Percentiles rank a stretch among this genome's conserved stretches.
phyloP scores from a whole-genome alignment of 495 filamentous ascomycete genomes.

The Lasiosphaeria hispida region DNA sequence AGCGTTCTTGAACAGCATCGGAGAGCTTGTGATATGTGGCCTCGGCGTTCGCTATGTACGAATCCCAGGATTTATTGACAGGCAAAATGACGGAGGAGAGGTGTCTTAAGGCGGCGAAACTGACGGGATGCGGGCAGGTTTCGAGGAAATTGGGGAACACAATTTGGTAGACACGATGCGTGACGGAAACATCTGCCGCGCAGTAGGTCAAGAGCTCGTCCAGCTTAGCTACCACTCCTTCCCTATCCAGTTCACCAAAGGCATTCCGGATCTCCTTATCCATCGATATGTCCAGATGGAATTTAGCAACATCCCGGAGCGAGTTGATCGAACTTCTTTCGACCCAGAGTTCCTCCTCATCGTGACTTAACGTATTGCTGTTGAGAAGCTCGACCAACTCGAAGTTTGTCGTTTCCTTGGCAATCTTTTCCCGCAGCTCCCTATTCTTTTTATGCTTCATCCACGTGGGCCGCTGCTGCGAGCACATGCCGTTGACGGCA shows the following conservation, averaged over 20 bases:
- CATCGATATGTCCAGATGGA: conserved; percentile 87
- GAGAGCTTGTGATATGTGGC: conserved; percentile 76
- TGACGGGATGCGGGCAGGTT: conserved; percentile 93
- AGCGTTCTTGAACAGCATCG: conserved; percentile 68
- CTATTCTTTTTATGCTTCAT: conserved; percentile 90
- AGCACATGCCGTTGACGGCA: conserved; percentile 98
- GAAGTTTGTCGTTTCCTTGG: conserved; percentile 62
- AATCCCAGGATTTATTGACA: conserved; percentile 81
- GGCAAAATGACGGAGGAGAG: conserved; percentile 90
- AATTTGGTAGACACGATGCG: conserved; percentile 86
- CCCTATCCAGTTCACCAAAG: conserved; percentile 78
- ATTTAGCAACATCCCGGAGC: conserved; percentile 91
- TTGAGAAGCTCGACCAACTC: conserved; percentile 72
- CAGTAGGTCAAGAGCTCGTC: conserved; percentile 92
- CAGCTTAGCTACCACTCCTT: conserved; percentile 64
- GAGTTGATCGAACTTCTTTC: conserved; percentile 93
- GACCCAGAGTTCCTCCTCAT: conserved; percentile 94
- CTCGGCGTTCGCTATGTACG: conserved; percentile 79
- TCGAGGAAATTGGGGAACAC: conserved; percentile 86
- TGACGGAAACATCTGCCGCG: conserved; percentile 89
- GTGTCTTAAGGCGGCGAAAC: conserved; percentile 90
- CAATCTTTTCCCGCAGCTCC: conserved; percentile 78
- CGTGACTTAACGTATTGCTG: conserved; percentile 63
- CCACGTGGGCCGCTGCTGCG: conserved; percentile 92
- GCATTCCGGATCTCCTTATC: conserved; percentile 85